Evolutionary conservation across 305 asterid species (phyloP), one percentile per base, ranked within the genome.

Genomic region (Caryopteris hybrid): DNA sequence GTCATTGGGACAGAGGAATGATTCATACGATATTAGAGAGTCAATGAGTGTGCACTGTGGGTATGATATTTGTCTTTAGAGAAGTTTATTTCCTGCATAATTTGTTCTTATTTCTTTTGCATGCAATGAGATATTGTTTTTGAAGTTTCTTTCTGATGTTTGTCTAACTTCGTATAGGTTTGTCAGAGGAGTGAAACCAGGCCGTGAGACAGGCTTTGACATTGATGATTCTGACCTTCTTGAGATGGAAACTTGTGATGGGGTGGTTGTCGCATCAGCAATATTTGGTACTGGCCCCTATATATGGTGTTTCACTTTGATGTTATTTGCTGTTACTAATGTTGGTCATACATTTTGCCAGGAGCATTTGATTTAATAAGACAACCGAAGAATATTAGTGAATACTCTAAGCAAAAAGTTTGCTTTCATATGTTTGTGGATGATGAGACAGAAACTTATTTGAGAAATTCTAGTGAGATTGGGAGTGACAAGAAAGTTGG

Each of bases 401-500:
- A 85, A 68, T 79, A 85, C 77, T 71, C 96, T 52, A 74, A 78
- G 76, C 52, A 53, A 69, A 88, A 80, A 61, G 86, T 65, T 50
- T 88, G 96, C 80, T 91, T 91, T 76, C 84, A 86, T 67, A 85
- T 91, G 97, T 86, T 91, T 69, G 88, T 88, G 85, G 97, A 91
- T 81, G 83, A 82, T 52, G 89, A 83, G 77, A 91, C 96, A 1
- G 89, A 87, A 60, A 66, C 58, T 13, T 83, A 82, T 50, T 74
- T 88, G 71, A 83, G 80, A 74, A 86, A 85, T 73, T 76, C 91
- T 34, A 75, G 83, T 59, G 89, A 85, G 62, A 76, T 88, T 68
- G 89, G 83, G 48, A 66, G 74, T 73, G 78, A 78, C 81, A 80
- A 76, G 71, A 91, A 79, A 74, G 85, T 80, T 74, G 96, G 96